Conservation (phyloP, 1,284 basidiomycete genomes). For the Violaceomyces palustris region DNA sequence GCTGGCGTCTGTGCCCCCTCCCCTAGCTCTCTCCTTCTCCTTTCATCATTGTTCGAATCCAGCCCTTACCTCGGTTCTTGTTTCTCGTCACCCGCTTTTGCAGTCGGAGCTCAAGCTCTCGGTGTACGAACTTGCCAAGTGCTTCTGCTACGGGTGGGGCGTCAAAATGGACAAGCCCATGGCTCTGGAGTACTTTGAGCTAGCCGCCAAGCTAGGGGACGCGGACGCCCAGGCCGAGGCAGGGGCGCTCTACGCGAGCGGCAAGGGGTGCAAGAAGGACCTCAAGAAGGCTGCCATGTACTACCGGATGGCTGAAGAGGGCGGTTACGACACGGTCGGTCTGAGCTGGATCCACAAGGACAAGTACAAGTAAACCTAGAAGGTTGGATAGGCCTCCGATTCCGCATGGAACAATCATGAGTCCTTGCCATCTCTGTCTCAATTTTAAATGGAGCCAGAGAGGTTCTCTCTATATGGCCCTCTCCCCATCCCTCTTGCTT, state of each 20-base stretch:
- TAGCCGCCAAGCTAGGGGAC: constrained; percentile 78
- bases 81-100: neutral
- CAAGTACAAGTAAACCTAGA: constrained; percentile 41
- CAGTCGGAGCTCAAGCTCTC: constrained; percentile 72
- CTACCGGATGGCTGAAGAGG: constrained; percentile 69
- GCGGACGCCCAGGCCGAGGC: constrained; percentile 73
- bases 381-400: neutral
- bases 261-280: constrained; percentile 77
- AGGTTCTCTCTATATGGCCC: too few species aligned
- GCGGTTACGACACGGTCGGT: constrained; percentile 45
- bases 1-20: too few species aligned
- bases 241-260: constrained; percentile 76
- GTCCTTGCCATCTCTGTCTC: too few species aligned
- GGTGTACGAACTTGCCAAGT: constrained; percentile 85
- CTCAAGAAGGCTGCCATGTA: constrained; percentile 78
- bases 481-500: too few species aligned
- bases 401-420: too few species aligned
- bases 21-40: neutral
- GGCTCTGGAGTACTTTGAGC: constrained; percentile 67
- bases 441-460: too few species aligned
- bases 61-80: neutral
- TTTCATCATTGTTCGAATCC: neutral
- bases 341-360: constrained; percentile 47
- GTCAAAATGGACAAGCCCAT: constrained; percentile 69
- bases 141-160: constrained; percentile 87